Percentiles rank a stretch among this genome's conserved stretches.
phyloP scores from a whole-genome alignment of 768 basidiomycete species.

The Rhodotorula sphaerocarpa region DNA sequence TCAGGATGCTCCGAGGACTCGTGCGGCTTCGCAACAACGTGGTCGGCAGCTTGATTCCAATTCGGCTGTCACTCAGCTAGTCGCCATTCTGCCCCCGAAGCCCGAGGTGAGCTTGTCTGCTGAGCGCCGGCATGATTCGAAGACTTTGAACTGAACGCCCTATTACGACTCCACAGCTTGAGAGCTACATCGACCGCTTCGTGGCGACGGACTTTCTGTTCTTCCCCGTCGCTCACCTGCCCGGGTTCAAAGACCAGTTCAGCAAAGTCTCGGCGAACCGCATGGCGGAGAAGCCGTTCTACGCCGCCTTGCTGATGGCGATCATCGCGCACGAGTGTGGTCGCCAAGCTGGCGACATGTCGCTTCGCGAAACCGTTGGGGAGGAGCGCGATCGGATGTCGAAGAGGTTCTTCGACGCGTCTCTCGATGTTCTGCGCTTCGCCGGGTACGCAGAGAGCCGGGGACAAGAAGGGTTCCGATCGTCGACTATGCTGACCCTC shows the following conservation, averaged over 20 bases:
- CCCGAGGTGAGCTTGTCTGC: slow-evolving; percentile 9
- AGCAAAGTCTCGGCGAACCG: neutral
- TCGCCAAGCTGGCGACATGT: slow-evolving; percentile 14
- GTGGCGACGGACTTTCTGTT: slow-evolving; percentile 6
- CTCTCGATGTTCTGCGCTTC: slow-evolving; percentile 22
- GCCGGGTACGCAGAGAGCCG: slow-evolving; percentile 28
- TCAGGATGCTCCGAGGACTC: neutral
- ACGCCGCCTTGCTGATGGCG: slow-evolving; percentile 23
- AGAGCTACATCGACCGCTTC: slow-evolving; percentile 23
- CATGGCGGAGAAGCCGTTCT: slow-evolving; percentile 15
- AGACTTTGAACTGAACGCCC: neutral
- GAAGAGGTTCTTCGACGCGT: slow-evolving; percentile 18
- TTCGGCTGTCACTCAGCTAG: slow-evolving; percentile 6
- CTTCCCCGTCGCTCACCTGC: slow-evolving; percentile 32
- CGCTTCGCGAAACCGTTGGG: neutral
- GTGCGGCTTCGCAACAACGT: neutral
- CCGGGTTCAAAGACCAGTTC: slow-evolving; percentile 20
- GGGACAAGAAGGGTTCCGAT: no score
- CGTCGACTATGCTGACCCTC: no score
- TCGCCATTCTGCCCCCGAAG: slow-evolving; percentile 11
- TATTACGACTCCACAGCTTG: slow-evolving; percentile 10
- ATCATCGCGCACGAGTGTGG: slow-evolving; percentile 15
- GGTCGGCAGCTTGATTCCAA: slow-evolving; percentile 1
- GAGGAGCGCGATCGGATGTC: slow-evolving; percentile 12
- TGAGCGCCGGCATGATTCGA: no score